Percentiles rank a stretch among this genome's conserved stretches.
Evolutionary conservation across 164 flowering plant species (phyloP).

Genomic region (Dillenia suffruticosa): DNA sequence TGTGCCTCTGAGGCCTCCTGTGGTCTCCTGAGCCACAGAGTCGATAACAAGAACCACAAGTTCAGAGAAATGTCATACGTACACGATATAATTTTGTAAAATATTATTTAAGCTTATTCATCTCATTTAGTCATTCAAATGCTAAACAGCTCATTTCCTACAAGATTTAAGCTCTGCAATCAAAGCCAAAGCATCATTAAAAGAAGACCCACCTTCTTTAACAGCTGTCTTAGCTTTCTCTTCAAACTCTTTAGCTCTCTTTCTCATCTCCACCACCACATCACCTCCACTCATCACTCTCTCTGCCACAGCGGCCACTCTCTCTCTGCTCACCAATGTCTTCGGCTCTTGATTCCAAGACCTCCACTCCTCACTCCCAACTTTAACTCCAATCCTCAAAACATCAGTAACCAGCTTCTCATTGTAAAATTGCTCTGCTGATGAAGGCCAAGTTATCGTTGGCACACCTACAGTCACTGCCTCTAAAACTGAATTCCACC

Average conservation of each 20-base stretch:
- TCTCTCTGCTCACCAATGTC: slow-evolving; percentile 14
- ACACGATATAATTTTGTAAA: no score
- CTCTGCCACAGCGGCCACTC: slow-evolving; percentile 13
- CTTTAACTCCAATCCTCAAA: slow-evolving; percentile 19
- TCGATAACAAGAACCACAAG: no score
- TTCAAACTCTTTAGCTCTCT: slow-evolving; percentile 14
- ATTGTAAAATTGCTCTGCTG: slow-evolving; percentile 27
- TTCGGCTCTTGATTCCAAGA: neutral
- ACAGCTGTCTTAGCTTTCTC: slow-evolving; percentile 25
- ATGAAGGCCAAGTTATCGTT: slow-evolving; percentile 31
- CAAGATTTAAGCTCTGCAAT: slow-evolving; percentile 12
- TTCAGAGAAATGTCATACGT: no score
- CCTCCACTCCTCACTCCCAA: slow-evolving; percentile 17
- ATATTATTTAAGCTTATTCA: no score
- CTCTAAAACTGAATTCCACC: slow-evolving; percentile 20
- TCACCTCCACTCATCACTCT: slow-evolving; percentile 20
- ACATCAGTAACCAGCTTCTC: slow-evolving; percentile 27
- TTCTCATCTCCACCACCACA: slow-evolving; percentile 19
- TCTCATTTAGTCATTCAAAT: no score
- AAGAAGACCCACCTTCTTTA: slow-evolving; percentile 32
- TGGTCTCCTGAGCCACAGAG: no score
- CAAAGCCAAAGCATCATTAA: slow-evolving; percentile 10
- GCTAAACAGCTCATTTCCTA: no score
- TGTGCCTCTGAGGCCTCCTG: no score
- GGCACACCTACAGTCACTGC: slow-evolving; percentile 26